Base-by-base conservation (phyloP, 495 filamentous ascomycete genomes). In the Neurospora sp. region DNA sequence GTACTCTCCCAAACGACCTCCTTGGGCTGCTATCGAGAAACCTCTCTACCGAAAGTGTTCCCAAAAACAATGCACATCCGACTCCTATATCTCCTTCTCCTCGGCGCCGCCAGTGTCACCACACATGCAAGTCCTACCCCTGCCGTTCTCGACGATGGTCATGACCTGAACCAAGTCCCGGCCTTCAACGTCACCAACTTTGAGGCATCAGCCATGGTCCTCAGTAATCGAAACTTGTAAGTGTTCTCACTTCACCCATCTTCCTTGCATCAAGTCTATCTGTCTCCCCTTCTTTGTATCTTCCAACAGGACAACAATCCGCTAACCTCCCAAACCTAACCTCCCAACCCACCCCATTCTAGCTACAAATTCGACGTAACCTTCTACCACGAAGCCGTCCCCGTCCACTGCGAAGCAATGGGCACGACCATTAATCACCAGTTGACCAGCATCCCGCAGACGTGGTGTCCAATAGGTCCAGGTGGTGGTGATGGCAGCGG, bases 221-320 rank as follows among this genome's bases (percentile, higher is more conserved):
- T 80, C 34, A 79, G 77, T 74, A 69, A 80, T 71, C 70, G 76
- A 8, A 75, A 73, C 69, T 80, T 73, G 79, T 77, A 73, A 69
- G 70, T 45, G 34, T 31, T 66, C 37, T 34, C 21, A 48, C n/a
- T 43, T 17, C 31, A 54, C 43, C 43, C 19, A 11, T 9, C 38
- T 39, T 39, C 38, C 13, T 40, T 7, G 15, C 15, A 40, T 40
- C 5, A 13, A 39, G 39, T 39, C 39, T 39, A 4, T 39, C 39
- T 39, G 4, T 39, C 39, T 45, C 21, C 45, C 36, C 15, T 43
- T n/a, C 34, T 21, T 13, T 66, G 15, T 59, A 17, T 59, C 7
- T 15, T 39, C 21, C 45, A 24, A 0, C 13, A 39, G 9, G 9
- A 31, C 54, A 17, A 31, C 5, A 34, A 66, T 9, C 54, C 28